These are phyloP conservation scores for Penicillium crustosum DNA, from an alignment of 2,329 filamentous ascomycete species.

Conservation along the genomic window DNA sequence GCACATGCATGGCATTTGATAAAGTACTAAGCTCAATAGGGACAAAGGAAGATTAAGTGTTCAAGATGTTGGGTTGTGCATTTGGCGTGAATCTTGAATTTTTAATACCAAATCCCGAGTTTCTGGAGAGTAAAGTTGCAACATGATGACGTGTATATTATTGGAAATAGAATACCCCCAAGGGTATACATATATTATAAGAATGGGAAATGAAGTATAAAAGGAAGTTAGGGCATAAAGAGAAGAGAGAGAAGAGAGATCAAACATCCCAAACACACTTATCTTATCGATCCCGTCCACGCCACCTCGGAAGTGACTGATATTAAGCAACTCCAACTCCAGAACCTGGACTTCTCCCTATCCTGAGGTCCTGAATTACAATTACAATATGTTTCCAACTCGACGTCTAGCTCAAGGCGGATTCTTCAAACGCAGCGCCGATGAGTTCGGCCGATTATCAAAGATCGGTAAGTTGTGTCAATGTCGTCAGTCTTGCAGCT, in stretches of 20 bases:
- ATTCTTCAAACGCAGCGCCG: slow-evolving; percentile 59
- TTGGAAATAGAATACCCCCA: not conserved
- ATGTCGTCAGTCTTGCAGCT: slow-evolving; percentile 3
- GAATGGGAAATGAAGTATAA: not conserved
- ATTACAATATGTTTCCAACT: slow-evolving; percentile 40
- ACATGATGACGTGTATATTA: slow-evolving; percentile 2
- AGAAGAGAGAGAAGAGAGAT: not conserved
- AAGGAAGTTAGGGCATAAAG: not conserved
- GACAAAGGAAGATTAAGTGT: not conserved
- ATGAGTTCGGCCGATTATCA: slow-evolving; percentile 59
- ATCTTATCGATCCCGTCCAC: slow-evolving; percentile 25
- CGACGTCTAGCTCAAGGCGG: slow-evolving; percentile 45
- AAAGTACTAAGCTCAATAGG: not conserved
- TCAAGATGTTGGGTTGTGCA: not conserved
- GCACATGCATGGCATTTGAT: not conserved
- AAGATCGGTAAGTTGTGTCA: slow-evolving; percentile 49
- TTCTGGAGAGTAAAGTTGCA: not conserved
- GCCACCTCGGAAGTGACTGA: slow-evolving; percentile 20
- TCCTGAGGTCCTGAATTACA: not conserved
- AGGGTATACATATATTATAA: not conserved
- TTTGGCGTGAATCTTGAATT: not conserved
- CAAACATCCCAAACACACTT: not conserved
- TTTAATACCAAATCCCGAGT: not conserved
- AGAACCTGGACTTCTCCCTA: not conserved
- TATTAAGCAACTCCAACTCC: not conserved